Evolutionary conservation across 2,329 filamentous ascomycete species (phyloP).

Genomic region (Dactylellina sp.): DNA sequence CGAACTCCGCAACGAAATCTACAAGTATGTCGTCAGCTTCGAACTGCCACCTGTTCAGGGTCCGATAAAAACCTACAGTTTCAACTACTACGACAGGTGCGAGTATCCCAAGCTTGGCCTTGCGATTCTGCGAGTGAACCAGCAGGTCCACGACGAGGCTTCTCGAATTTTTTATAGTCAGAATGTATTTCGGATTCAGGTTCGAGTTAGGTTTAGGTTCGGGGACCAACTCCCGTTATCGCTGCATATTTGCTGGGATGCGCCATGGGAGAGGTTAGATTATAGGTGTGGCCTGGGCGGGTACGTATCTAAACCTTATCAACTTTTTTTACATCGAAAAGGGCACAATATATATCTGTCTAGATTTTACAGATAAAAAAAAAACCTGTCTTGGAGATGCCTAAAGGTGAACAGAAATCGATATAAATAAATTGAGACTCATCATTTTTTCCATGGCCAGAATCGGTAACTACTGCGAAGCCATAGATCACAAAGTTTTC

Average conservation of each 20-base stretch:
- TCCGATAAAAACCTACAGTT: background rate
- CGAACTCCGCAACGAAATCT: slow-evolving; percentile 47
- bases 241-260: slow-evolving; percentile 24
- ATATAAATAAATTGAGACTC: no score
- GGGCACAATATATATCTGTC: no score
- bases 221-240: background rate
- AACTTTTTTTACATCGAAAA: no score
- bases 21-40: slow-evolving; percentile 18
- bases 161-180: slow-evolving; percentile 13
- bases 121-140: slow-evolving; percentile 26
- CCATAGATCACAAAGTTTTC: no score
- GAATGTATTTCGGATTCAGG: slow-evolving; percentile 11
- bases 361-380: no score
- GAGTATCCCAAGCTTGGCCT: slow-evolving; percentile 8
- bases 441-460: no score
- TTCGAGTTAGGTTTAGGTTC: background rate
- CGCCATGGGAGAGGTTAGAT: slow-evolving; percentile 30
- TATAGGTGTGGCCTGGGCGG: slow-evolving; percentile 25
- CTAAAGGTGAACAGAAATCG: no score
- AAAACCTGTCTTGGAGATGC: no score
- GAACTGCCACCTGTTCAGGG: background rate
- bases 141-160: slow-evolving; percentile 33
- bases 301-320: slow-evolving; percentile 1
- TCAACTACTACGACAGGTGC: no score
- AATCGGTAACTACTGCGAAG: no score